Percentiles rank a stretch among this genome's conserved stretches.
Evolutionary conservation across 495 filamentous ascomycete species (phyloP).

Genomic region (Penicillium angulare): DNA sequence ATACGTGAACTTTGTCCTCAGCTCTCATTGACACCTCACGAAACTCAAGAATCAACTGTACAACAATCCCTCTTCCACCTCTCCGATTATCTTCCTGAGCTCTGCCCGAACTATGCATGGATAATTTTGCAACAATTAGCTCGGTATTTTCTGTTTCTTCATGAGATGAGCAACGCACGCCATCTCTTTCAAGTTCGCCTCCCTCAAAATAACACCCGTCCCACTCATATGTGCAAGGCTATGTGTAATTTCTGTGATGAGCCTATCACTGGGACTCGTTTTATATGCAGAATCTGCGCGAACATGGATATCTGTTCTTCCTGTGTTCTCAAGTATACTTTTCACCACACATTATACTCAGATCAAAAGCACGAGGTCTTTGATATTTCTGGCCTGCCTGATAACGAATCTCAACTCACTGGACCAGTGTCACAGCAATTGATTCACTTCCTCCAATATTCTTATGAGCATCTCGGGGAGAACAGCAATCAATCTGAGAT

Average conservation of each 20-base stretch:
- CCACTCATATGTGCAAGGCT: background rate
- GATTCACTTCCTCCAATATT: background rate
- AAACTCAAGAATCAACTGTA: constrained; percentile 2
- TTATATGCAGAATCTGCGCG: constrained; percentile 10
- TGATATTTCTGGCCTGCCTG: constrained; percentile 4
- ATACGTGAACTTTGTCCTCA: constrained; percentile 1
- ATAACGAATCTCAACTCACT: constrained; percentile 1
- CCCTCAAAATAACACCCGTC: background rate
- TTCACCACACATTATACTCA: constrained; percentile 4
- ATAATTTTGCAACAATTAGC: constrained; percentile 9
- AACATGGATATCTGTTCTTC: constrained; percentile 9
- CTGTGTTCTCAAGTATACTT: constrained; percentile 4
- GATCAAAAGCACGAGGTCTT: constrained; percentile 6
- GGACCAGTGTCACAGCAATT: background rate
- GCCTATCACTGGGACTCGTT: background rate
- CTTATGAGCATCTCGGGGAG: background rate
- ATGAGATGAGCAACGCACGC: constrained; percentile 1
- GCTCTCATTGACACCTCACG: background rate
- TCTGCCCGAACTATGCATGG: background rate
- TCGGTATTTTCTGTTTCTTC: constrained; percentile 11
- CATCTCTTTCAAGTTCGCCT: constrained; percentile 5
- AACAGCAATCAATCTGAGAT: constrained; percentile 2
- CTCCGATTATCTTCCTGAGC: background rate
- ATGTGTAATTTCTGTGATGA: background rate
- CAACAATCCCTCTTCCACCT: constrained; percentile 4